phyloP scores from a whole-genome alignment of 257 asterid genomes.

The Przewalskia tangutica region DNA sequence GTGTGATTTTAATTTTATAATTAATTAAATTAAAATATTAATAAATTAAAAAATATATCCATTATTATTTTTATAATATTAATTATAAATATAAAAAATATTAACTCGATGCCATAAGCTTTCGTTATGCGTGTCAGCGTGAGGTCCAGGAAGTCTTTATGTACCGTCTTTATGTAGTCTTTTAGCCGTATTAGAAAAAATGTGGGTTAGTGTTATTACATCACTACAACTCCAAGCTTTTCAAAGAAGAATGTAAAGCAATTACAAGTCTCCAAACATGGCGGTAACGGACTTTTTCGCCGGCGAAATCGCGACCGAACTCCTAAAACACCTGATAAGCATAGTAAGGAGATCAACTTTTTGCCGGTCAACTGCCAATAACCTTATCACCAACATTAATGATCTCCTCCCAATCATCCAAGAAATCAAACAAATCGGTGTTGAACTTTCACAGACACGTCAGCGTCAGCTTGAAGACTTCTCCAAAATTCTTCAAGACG shows the following conservation, averaged over 20 bases:
- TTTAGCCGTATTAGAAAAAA: too few relatives aligned
- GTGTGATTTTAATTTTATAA: too few relatives aligned
- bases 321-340: slow-evolving; percentile 48
- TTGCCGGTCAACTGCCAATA: slow-evolving; percentile 66
- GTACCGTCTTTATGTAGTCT: too few relatives aligned
- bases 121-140: too few relatives aligned
- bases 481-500: slow-evolving; percentile 48
- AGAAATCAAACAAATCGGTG: slow-evolving; percentile 69
- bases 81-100: too few relatives aligned
- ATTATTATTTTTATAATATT: too few relatives aligned
- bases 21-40: too few relatives aligned
- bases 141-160: too few relatives aligned
- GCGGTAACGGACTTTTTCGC: slow-evolving; percentile 77
- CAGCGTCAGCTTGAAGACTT: slow-evolving; percentile 69
- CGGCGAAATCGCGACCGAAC: slow-evolving; percentile 86
- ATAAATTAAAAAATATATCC: too few relatives aligned
- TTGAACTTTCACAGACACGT: slow-evolving; percentile 71
- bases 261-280: slow-evolving; percentile 25
- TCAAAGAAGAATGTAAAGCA: not conserved
- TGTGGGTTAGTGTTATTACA: too few relatives aligned
- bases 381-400: slow-evolving; percentile 38
- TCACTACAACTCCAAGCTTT: not conserved
- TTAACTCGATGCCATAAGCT: too few relatives aligned
- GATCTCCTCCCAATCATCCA: slow-evolving; percentile 62
- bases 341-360: slow-evolving; percentile 44